Evolutionary conservation across 208 protist genomes (phyloP), one percentile per base, ranked within the genome.

Genomic region (Crithidia sp.): DNA sequence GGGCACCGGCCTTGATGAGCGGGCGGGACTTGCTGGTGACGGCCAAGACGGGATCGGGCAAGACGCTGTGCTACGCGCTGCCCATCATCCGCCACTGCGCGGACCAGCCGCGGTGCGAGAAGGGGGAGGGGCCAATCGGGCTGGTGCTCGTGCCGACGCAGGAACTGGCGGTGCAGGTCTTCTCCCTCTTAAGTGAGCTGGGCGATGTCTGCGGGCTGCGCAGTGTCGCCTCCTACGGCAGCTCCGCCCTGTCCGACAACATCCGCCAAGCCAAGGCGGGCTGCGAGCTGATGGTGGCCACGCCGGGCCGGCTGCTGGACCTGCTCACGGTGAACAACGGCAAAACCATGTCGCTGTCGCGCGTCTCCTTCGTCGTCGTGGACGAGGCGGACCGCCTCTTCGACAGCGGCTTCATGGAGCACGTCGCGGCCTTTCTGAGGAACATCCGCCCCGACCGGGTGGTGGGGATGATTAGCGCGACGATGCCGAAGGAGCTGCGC

Each of bases 301-400:
- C 92, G 3, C 95, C 95, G 10, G 95, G 95, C 14, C 77, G 95
- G 0, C 74, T 97, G 58, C 78, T 97, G 16, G 95, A 98, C 83
- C 66, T 98, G 10, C 81, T 97, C n/a, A 95, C 91, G 14, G 85
- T 93, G 41, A 96, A 95, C 73, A 74, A 77, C 28, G 90, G 93
- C 49, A 65, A 67, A 12, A 82, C 82, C 13, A 82, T 96, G 66
- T 82, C 81, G 3, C 77, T 98, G 50, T 52, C 66, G 39, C 81
- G 89, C 45, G 81, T 85, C 1, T 92, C 94, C 16, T 97, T 97
- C 57, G 90, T 97, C 12, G 89, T 98, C 9, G 81, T 98, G 17
- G 97, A 98, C 85, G 97, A 98, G 71, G 97, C 96, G 0, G 97
- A 98, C 72, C 84, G 96, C 44, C 89, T 98, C 75, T 98, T 98